phyloP scores from a whole-genome alignment of 306 rosid genomes.

The Bauhinia variegata region DNA sequence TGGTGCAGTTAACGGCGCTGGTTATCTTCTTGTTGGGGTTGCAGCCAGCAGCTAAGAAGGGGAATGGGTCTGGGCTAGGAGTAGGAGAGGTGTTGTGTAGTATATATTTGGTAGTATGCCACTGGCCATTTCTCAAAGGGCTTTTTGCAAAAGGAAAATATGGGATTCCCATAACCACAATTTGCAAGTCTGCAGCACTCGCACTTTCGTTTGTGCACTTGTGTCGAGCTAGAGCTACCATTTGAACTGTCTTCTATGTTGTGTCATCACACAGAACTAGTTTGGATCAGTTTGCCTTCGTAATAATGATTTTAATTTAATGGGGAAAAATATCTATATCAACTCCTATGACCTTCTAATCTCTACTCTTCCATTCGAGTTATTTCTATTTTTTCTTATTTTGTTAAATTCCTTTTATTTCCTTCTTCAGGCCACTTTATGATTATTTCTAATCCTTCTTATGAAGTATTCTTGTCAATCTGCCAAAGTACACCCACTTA shows the following conservation, averaged over 20 bases:
- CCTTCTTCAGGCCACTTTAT: no score
- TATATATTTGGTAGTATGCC: slow-evolving; percentile 37
- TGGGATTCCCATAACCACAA: slow-evolving; percentile 61
- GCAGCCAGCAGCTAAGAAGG: slow-evolving; percentile 13
- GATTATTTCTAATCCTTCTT: no score
- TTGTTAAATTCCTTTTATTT: no score
- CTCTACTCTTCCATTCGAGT: no score
- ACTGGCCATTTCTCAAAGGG: slow-evolving; percentile 46
- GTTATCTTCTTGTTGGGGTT: slow-evolving; percentile 38
- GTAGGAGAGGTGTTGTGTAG: slow-evolving; percentile 56
- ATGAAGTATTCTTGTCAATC: no score
- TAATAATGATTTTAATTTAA: no score
- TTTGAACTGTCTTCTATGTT: slow-evolving; percentile 7
- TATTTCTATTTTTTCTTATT: no score
- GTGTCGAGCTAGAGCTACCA: slow-evolving; percentile 15
- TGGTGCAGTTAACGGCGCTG: slow-evolving; percentile 52
- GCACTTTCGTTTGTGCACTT: slow-evolving; percentile 48
- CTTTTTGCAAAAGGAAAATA: slow-evolving; percentile 51
- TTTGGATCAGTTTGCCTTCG: no score
- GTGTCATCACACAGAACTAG: no score
- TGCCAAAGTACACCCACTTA: no score
- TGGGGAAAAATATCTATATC: no score
- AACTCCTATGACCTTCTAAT: no score
- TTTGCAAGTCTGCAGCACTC: slow-evolving; percentile 46
- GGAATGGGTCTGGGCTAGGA: slow-evolving; percentile 44